A percentile compares a stretch with the other conserved stretches of the same genome.
phyloP scores from a whole-genome alignment of 768 basidiomycete species.

The Boletus rubescentipes region DNA sequence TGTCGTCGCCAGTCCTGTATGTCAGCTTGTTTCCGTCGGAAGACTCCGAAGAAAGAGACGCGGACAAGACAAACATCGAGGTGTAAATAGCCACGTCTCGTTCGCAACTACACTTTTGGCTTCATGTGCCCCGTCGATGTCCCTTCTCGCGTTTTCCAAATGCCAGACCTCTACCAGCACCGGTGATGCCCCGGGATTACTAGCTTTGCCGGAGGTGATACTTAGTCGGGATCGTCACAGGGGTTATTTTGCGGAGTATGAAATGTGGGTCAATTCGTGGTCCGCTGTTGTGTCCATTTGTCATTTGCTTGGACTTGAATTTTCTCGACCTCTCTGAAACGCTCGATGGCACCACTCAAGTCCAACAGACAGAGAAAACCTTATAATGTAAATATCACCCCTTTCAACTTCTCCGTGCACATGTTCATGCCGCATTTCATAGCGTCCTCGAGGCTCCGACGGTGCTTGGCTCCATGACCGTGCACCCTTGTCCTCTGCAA shows the following conservation, averaged over 20 bases:
- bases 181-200: too few species aligned
- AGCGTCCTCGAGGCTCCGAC: slow-evolving; percentile 63
- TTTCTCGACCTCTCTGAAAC: not conserved
- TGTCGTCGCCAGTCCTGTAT: too few species aligned
- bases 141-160: too few species aligned
- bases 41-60: too few species aligned
- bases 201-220: too few species aligned
- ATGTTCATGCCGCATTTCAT: slow-evolving; percentile 8
- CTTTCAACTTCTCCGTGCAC: not conserved
- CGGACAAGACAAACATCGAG: too few species aligned
- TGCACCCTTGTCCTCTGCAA: slow-evolving; percentile 45
- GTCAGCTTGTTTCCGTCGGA: too few species aligned
- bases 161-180: too few species aligned
- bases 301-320: not conserved
- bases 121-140: too few species aligned
- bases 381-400: slow-evolving; percentile 35
- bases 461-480: slow-evolving; percentile 79
- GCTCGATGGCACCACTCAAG: slow-evolving; percentile 25
- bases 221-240: not conserved
- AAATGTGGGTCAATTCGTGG: not conserved
- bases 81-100: too few species aligned
- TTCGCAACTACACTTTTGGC: too few species aligned
- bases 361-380: slow-evolving; percentile 41
- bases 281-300: slow-evolving; percentile 3
- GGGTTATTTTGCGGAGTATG: slow-evolving; percentile 13